A percentile compares a stretch with the other conserved stretches of the same genome.
Evolutionary conservation across 2,329 filamentous ascomycete genomes (phyloP).

Genomic region (Neopestalotiopsis rosae): DNA sequence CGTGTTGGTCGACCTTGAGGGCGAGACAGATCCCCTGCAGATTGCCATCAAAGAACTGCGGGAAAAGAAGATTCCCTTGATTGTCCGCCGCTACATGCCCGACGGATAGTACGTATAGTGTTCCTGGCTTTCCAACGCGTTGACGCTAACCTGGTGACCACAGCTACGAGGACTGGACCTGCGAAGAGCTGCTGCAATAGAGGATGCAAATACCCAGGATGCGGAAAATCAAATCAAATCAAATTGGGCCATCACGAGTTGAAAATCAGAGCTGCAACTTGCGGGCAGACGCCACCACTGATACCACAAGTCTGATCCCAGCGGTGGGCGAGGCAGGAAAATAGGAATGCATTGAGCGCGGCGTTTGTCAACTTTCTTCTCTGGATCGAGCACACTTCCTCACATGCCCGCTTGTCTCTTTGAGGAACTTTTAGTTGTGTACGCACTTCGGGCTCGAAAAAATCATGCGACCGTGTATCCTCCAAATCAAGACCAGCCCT

Average conservation of each 20-base stretch:
- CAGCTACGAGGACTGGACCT: conserved; percentile 99
- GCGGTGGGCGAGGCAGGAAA: not conserved
- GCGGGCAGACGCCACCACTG: not conserved
- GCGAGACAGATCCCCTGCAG: conserved; percentile 95
- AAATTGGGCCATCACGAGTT: not conserved
- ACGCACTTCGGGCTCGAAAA: not conserved
- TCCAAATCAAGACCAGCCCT: not conserved
- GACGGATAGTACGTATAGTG: conserved; percentile 82
- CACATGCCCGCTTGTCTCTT: not conserved
- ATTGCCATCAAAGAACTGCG: conserved; percentile 97
- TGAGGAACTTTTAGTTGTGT: not conserved
- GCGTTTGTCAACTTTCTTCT: conserved; percentile 15
- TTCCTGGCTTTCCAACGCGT: conserved; percentile 14
- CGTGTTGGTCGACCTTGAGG: conserved; percentile 93
- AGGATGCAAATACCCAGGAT: not conserved
- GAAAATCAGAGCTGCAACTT: not conserved
- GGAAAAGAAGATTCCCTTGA: conserved; percentile 98
- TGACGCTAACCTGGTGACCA: conserved; percentile 3
- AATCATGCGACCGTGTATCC: not conserved
- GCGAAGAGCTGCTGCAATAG: conserved; percentile 84
- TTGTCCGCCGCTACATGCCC: conserved; percentile 92
- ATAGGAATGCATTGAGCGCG: conserved; percentile 16
- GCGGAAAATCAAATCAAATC: not conserved
- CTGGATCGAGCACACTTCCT: conserved; percentile 9
- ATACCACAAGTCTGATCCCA: not conserved